Evolutionary conservation across 2,329 filamentous ascomycete species (phyloP).

Genomic region (Colletotrichum plurivorum): DNA sequence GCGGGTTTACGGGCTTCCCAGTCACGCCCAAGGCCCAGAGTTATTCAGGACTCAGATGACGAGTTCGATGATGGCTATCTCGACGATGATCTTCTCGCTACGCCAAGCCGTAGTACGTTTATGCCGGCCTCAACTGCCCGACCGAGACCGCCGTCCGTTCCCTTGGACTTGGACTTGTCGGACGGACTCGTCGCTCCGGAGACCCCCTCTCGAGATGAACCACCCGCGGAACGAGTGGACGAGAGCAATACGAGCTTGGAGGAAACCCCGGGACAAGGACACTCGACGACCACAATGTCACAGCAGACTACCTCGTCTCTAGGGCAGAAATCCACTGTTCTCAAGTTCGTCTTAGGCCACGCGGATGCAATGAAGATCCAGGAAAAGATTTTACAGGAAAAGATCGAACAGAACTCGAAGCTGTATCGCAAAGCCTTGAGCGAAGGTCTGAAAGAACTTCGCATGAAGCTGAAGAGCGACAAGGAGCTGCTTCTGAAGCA

Average conservation of each 20-base stretch:
- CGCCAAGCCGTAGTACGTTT: slow-evolving; percentile 50
- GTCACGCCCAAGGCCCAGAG: slow-evolving; percentile 43
- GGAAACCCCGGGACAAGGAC: background rate
- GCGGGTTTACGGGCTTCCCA: slow-evolving; percentile 12
- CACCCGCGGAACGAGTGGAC: background rate
- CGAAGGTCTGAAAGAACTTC: slow-evolving; percentile 61
- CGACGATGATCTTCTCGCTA: slow-evolving; percentile 67
- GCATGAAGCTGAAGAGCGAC: slow-evolving; percentile 63
- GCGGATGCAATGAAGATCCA: slow-evolving; percentile 52
- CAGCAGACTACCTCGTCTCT: slow-evolving; percentile 32
- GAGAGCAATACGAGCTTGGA: background rate
- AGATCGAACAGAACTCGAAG: slow-evolving; percentile 62
- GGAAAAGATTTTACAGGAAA: slow-evolving; percentile 55
- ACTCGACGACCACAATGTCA: slow-evolving; percentile 8
- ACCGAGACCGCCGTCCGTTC: slow-evolving; percentile 39
- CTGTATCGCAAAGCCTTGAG: slow-evolving; percentile 64
- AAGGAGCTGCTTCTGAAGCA: slow-evolving; percentile 64
- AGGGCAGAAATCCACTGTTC: slow-evolving; percentile 18
- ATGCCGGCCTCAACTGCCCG: slow-evolving; percentile 19
- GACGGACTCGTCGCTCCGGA: slow-evolving; percentile 39
- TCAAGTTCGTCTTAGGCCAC: slow-evolving; percentile 47
- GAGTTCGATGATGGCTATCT: slow-evolving; percentile 72
- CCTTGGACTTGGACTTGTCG: slow-evolving; percentile 31
- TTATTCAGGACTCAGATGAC: slow-evolving; percentile 72
- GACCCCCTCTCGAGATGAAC: slow-evolving; percentile 30